Base-by-base conservation (phyloP, 768 basidiomycete genomes). In the Lentinula detonsa region DNA sequence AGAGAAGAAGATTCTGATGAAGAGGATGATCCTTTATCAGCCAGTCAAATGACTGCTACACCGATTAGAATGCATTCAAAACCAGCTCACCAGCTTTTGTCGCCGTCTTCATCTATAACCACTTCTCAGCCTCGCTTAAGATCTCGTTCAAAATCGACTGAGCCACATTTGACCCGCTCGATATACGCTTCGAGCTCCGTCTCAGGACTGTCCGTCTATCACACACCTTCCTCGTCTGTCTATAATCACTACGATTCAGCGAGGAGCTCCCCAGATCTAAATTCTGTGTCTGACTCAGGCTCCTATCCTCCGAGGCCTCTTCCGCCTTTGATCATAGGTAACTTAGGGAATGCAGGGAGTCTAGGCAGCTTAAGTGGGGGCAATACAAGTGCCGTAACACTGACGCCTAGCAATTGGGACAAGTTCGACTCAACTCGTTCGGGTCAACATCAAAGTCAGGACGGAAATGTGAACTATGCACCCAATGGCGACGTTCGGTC, bases 161-260 rank as follows among this genome's bases (percentile, higher is more conserved):
- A 51, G 33, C 55, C 37, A 4, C 11, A 11, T 21, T 56, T 23
- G 39, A 28, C 37, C 31, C 55, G 55, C 11, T 56, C 55, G 2
- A 18, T 56, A 1, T 56, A 56, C 33, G 40, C 55, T 1, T 56
- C 55, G 11, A 56, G 55, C 40, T 56, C 55, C 13, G 21, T 43
- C 55, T 85, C 87, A 0, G 79, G 79, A 1, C 68, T 84, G 3
- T 84, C 87, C 1, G 76, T 85, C 45, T 93, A 87, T 71, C 87
- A 91, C 70, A 93, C 91, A 0, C 90, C 91, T 6, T 83, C 86
- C 0, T 92, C 91, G 0, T 91, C 89, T n/a, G 63, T 90, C 46
- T 87, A 84, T 64, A 86, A 90, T 68, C 65, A 69, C 3, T 88
- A 76, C 63, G 78, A 83, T 18, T 84, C 86, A 6, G 86, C 88